Conservation (phyloP, 345 rosid genomes). For the Melaleuca quinquenervia region DNA sequence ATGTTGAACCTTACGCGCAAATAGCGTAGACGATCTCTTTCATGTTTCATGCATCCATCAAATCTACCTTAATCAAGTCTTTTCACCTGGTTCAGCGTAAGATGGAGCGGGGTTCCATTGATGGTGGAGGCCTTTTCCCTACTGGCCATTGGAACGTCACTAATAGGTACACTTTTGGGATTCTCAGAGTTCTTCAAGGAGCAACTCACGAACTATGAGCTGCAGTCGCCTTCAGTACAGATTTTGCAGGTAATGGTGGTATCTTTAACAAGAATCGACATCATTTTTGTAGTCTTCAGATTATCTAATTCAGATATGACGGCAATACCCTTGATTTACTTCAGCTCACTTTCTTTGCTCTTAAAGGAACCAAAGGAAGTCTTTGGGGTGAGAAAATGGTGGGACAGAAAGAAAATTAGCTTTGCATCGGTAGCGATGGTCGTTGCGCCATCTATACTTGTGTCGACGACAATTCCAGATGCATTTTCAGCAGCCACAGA, state of each 20-base stretch:
- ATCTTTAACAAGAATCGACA: not conserved
- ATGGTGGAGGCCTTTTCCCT: slow-evolving; percentile 61
- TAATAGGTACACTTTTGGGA: slow-evolving; percentile 43
- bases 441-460: slow-evolving; percentile 35
- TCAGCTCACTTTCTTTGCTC: not conserved
- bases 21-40: not conserved
- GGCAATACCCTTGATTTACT: not conserved
- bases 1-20: not conserved
- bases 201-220: slow-evolving; percentile 21
- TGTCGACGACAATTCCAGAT: slow-evolving; percentile 45
- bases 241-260: slow-evolving; percentile 5
- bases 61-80: not conserved
- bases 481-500: slow-evolving; percentile 62
- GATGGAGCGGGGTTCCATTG: slow-evolving; percentile 39
- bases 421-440: slow-evolving; percentile 33
- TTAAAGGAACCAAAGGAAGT: slow-evolving; percentile 1
- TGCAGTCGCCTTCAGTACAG: not conserved
- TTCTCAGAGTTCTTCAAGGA: slow-evolving; percentile 66
- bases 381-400: slow-evolving; percentile 11
- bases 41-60: not conserved
- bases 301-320: not conserved
- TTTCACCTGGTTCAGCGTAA: slow-evolving; percentile 16
- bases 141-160: slow-evolving; percentile 51
- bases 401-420: slow-evolving; percentile 27
- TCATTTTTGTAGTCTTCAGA: not conserved